These are phyloP conservation scores for Ophiocordyceps camponoti-rufipedis DNA, from an alignment of 2,329 filamentous ascomycete genomes.

Conservation along the genomic window DNA sequence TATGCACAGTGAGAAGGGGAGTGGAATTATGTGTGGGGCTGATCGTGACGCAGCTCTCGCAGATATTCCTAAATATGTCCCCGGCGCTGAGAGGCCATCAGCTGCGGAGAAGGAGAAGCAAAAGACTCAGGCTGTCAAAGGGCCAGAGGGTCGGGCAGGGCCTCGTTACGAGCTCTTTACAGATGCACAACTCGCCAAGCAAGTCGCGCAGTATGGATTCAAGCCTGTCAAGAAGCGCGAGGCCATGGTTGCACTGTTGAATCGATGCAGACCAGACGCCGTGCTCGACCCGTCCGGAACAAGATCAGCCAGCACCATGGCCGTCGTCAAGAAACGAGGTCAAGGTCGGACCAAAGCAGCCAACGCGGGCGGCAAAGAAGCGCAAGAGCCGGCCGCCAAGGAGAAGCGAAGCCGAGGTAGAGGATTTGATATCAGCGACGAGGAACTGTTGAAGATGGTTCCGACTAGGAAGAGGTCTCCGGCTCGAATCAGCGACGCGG, in stretches of 20 bases:
- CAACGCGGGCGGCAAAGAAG: background rate
- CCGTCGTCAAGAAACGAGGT: background rate
- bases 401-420: constrained; percentile 14
- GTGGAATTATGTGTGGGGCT: constrained; percentile 4
- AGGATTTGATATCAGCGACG: constrained; percentile 9
- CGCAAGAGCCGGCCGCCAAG: constrained; percentile 1
- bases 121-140: background rate
- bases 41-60: background rate
- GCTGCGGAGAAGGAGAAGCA: constrained; percentile 1
- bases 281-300: background rate
- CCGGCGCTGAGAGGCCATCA: background rate
- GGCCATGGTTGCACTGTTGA: constrained; percentile 50
- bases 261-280: constrained; percentile 49
- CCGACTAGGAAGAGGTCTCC: background rate
- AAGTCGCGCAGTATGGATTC: constrained; percentile 50
- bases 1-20: too few relatives aligned
- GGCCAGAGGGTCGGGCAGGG: constrained; percentile 4
- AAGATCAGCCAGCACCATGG: constrained; percentile 1
- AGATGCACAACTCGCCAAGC: constrained; percentile 41
- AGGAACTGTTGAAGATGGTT: constrained; percentile 1
- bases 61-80: background rate
- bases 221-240: constrained; percentile 50
- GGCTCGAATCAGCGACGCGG: background rate
- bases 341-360: background rate
- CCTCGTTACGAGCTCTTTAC: constrained; percentile 45